phyloP scores from a whole-genome alignment of 2,329 filamentous ascomycete genomes.

The Aspergillus transmontanensis region DNA sequence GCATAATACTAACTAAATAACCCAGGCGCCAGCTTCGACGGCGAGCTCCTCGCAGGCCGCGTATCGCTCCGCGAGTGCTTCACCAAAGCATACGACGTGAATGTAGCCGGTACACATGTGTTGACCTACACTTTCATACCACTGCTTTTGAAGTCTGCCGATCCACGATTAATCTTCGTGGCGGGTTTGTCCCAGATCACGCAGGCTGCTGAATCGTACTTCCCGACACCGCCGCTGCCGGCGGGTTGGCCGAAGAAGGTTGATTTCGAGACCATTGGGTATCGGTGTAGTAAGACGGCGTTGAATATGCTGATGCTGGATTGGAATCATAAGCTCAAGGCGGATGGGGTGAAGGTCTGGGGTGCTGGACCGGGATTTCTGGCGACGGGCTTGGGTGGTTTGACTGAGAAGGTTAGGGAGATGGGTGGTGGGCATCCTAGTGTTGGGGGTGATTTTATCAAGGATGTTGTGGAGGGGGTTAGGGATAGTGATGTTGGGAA shows the following conservation, averaged over 20 bases:
- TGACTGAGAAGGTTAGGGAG: background rate
- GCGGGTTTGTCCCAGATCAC: slow-evolving; percentile 14
- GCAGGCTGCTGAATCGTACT: slow-evolving; percentile 11
- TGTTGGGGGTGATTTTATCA: background rate
- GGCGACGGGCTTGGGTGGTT: background rate
- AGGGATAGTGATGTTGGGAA: background rate
- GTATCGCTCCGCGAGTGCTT: slow-evolving; percentile 41
- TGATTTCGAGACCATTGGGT: background rate
- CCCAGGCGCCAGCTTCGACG: slow-evolving; percentile 1
- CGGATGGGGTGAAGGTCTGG: background rate
- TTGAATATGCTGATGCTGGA: background rate
- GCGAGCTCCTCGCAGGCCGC: background rate
- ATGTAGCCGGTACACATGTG: slow-evolving; percentile 53
- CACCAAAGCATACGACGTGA: slow-evolving; percentile 54
- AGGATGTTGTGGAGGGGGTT: background rate
- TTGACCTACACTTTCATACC: slow-evolving; percentile 54
- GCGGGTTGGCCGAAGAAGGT: slow-evolving; percentile 19
- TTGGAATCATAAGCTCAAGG: background rate
- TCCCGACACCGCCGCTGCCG: slow-evolving; percentile 15
- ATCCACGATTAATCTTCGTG: slow-evolving; percentile 45
- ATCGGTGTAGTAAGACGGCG: background rate
- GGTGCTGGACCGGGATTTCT: background rate
- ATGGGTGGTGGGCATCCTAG: background rate
- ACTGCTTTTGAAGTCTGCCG: slow-evolving; percentile 49
- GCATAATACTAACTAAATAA: background rate